Conservation (phyloP, 345 rosid species). For the Xanthoceras sorbifolium region DNA sequence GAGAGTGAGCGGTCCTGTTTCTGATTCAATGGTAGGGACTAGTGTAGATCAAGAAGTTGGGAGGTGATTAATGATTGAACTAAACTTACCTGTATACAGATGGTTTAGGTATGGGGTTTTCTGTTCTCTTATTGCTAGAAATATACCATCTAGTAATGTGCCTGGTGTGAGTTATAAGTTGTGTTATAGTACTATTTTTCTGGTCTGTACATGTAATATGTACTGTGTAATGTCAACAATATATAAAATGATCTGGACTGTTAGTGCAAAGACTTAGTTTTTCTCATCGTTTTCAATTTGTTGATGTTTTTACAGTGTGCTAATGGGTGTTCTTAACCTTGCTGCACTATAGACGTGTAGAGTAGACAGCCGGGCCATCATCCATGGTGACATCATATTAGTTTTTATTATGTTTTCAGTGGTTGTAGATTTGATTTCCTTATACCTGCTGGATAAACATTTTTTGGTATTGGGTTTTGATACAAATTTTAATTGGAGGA, state of each 20-base stretch:
- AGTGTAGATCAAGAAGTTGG: constrained; percentile 32
- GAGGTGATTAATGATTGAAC: constrained; percentile 32
- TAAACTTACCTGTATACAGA: constrained; percentile 17
- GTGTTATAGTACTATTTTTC: neutral
- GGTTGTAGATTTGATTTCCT: neutral
- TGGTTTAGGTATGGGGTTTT: constrained; percentile 23
- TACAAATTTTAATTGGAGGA: neutral
- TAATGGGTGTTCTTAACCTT: too few species aligned
- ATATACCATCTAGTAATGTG: constrained; percentile 16
- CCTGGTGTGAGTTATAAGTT: constrained; percentile 21
- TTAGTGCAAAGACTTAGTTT: neutral
- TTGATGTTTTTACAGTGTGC: neutral
- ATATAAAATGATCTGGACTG: constrained; percentile 13
- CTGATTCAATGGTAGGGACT: constrained; percentile 34
- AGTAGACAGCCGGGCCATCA: neutral
- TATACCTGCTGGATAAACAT: neutral
- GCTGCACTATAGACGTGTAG: neutral
- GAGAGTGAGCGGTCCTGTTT: constrained; percentile 42
- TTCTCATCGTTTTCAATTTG: neutral
- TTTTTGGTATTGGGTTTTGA: neutral
- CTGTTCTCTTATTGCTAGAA: constrained; percentile 16
- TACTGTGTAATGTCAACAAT: constrained; percentile 14
- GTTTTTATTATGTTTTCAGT: too few species aligned
- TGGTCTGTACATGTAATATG: constrained; percentile 24
- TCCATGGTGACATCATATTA: neutral